Base-by-base conservation (phyloP, 805 yeast species). In the Myxozyma sirexii region DNA sequence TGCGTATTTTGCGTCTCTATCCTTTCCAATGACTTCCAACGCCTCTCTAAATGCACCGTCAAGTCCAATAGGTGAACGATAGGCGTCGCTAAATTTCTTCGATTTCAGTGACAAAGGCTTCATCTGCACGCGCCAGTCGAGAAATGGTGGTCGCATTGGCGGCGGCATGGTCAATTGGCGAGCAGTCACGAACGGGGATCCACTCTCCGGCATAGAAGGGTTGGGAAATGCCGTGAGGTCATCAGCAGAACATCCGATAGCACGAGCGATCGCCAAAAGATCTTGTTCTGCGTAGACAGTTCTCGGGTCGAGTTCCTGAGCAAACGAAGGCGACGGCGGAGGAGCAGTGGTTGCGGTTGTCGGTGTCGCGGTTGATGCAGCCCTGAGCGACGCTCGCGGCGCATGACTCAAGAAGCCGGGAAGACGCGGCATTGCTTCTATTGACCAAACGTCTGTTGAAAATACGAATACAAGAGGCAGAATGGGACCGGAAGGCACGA, bases 21-120 rank as follows among this genome's bases (percentile, higher is more conserved):
- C 70, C 47, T 75, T 69, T 65, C 81, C 78, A 59, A 88, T 72
- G 21, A 81, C 66, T 27, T 80, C 77, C 69, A 86, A 86, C 8
- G 93, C 86, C 29, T 79, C 70, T 58, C 84, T 81, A 71, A 87
- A 89, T 1, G 88, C 84, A 23, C 84, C 85, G 64, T 86, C 84
- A 35, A 89, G 77, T 1, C 82, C 84, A 41, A 72, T 73, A 10
- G 93, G 93, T 1, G 90, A 77, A 48, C 76, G 78, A 72, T 88
- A 88, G 60, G 80, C 38, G 13, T 24, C 24, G 17, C 49, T 46
- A n/a, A 57, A 44, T 44, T 48, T 49, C 17, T 19, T 47, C 6
- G 62, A 27, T 24, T 24, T 24, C 19, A 60, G 48, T 24, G 66
- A 53, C 24, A 33, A 29, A 13, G 68, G 64, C 27, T 55, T 19